Percentiles rank a stretch among this genome's conserved stretches.
Evolutionary conservation across 2,329 filamentous ascomycete genomes (phyloP).

Genomic region (Sphaerulina vaccinii): DNA sequence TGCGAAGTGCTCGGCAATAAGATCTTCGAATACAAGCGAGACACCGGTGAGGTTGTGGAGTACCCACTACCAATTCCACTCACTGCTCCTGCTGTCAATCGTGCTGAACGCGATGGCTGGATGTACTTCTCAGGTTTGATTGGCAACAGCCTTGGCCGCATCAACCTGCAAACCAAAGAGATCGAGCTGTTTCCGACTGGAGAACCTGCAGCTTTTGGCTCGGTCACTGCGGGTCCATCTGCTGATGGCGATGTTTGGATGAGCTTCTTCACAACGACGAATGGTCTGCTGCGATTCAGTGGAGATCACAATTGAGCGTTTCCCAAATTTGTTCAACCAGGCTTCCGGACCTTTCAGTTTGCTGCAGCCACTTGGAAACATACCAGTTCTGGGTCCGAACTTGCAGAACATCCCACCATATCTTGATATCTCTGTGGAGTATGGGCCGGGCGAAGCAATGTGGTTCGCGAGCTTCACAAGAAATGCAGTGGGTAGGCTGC

Average conservation of each 20-base stretch:
- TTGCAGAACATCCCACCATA: constrained; percentile 17
- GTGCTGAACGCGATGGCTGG: constrained; percentile 24
- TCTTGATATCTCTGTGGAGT: constrained; percentile 21
- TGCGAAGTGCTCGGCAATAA: constrained; percentile 23
- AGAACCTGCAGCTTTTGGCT: constrained; percentile 16
- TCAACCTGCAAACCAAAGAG: constrained; percentile 23
- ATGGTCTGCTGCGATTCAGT: constrained; percentile 14
- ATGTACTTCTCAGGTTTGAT: constrained; percentile 27
- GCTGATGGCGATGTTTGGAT: constrained; percentile 26
- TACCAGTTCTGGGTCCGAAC: constrained; percentile 8
- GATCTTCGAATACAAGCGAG: constrained; percentile 21
- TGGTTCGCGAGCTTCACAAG: constrained; percentile 16
- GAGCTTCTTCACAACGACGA: constrained; percentile 20
- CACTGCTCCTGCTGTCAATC: constrained; percentile 26
- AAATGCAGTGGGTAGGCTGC: constrained; percentile 10
- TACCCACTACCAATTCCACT: constrained; percentile 20
- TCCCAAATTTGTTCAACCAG: constrained; percentile 13
- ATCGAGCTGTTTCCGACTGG: constrained; percentile 25
- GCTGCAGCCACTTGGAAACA: not conserved
- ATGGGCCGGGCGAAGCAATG: constrained; percentile 16
- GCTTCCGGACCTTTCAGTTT: not conserved
- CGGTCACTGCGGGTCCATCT: constrained; percentile 20
- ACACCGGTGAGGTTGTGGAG: constrained; percentile 21
- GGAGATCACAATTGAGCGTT: constrained; percentile 15
- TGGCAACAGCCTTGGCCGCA: constrained; percentile 26